A percentile compares a stretch with the other conserved stretches of the same genome.
Conservation (phyloP, 768 basidiomycete species). For the Rossbeevera mucosa region DNA sequence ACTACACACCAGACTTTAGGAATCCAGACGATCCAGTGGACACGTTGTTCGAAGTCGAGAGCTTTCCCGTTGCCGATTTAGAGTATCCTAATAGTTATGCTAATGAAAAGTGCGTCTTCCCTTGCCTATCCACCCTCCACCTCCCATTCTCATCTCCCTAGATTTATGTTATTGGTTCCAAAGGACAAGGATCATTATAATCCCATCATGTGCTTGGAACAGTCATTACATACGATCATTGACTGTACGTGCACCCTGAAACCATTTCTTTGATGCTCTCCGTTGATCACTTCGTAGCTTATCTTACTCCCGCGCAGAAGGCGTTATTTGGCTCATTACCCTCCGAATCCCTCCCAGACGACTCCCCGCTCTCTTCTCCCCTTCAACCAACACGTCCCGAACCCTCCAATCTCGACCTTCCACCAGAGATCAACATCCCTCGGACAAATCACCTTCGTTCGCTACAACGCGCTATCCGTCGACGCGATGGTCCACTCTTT, state of each 20-base stretch:
- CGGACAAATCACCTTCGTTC: conserved; percentile 46
- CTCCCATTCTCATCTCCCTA: conserved; percentile 24
- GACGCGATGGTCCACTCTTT: conserved; percentile 69
- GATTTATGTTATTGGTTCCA: conserved; percentile 73
- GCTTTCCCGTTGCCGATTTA: conserved; percentile 64
- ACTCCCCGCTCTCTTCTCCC: conserved; percentile 33
- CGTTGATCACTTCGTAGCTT: conserved; percentile 40
- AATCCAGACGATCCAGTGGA: conserved; percentile 64
- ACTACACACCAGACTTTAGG: conserved; percentile 51
- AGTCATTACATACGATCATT: conserved; percentile 65
- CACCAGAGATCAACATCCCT: conserved; percentile 21
- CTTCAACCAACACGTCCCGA: conserved; percentile 31
- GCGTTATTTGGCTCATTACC: conserved; percentile 65
- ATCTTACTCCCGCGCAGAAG: conserved; percentile 63
- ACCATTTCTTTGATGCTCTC: background rate
- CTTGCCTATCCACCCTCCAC: background rate
- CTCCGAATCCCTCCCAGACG: conserved; percentile 28
- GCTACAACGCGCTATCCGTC: conserved; percentile 66
- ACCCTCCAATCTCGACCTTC: conserved; percentile 27
- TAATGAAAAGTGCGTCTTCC: conserved; percentile 52
- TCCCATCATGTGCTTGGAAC: conserved; percentile 76
- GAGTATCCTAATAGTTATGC: conserved; percentile 75
- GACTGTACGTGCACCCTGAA: conserved; percentile 49
- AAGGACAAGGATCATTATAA: conserved; percentile 86
- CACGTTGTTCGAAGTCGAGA: conserved; percentile 56